phyloP scores from a whole-genome alignment of 1,284 basidiomycete genomes.

The Cutaneotrichosporon sp. region DNA sequence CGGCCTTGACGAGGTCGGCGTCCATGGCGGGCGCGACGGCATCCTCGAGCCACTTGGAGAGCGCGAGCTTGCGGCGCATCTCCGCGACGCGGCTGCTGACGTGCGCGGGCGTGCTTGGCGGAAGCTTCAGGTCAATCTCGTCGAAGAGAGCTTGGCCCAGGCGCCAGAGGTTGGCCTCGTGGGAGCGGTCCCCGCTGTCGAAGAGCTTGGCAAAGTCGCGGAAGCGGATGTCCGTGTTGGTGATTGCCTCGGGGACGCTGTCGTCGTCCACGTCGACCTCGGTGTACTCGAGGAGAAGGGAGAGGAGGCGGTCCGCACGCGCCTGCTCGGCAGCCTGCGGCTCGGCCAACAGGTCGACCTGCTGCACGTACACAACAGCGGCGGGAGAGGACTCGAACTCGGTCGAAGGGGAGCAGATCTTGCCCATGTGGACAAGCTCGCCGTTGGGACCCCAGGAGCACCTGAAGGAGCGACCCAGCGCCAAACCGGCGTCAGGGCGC shows the following conservation, averaged over 20 bases:
- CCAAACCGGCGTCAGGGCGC: constrained; percentile 76
- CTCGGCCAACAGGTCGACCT: constrained; percentile 34
- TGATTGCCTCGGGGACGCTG: constrained; percentile 63
- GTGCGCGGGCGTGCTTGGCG: constrained; percentile 61
- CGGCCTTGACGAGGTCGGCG: constrained; percentile 64
- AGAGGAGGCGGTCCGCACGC: constrained; percentile 67
- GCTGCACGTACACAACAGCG: constrained; percentile 37
- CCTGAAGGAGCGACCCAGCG: constrained; percentile 84
- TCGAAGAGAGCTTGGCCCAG: constrained; percentile 93
- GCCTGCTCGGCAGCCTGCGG: constrained; percentile 53
- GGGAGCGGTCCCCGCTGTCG: constrained; percentile 69
- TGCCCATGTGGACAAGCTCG: constrained; percentile 71
- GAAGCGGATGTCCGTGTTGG: constrained; percentile 68
- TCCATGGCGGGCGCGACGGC: constrained; percentile 75
- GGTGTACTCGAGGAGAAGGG: constrained; percentile 76
- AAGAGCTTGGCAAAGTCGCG: constrained; percentile 75
- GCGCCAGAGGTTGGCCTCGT: constrained; percentile 79
- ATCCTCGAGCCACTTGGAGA: constrained; percentile 83
- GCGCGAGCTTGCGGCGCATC: constrained; percentile 74
- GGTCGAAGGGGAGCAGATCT: constrained; percentile 62
- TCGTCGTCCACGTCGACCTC: constrained; percentile 61
- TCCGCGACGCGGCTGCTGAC: constrained; percentile 53
- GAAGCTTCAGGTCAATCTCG: constrained; percentile 67
- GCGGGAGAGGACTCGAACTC: constrained; percentile 29
- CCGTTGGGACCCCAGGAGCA: constrained; percentile 88